These are phyloP conservation scores for Phytopythium cucurbitacearum DNA, from an alignment of 352 stramenopile species.

Conservation along the genomic window DNA sequence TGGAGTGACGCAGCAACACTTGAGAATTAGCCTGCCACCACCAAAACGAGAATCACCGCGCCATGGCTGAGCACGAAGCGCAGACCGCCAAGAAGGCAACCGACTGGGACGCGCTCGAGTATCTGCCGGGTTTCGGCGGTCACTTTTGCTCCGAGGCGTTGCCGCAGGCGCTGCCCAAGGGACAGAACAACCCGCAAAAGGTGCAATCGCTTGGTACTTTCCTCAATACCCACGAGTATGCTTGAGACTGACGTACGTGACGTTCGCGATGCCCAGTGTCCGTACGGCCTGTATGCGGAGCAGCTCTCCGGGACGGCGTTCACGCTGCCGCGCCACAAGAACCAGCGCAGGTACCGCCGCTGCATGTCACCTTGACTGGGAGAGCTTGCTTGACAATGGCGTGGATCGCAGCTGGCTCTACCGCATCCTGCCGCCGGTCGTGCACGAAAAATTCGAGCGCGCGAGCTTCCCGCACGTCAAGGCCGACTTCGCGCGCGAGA, in stretches of 20 bases:
- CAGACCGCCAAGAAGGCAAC: background rate
- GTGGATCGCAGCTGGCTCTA: slow-evolving; percentile 87
- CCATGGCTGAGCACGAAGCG: too few relatives aligned
- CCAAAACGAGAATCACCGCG: background rate
- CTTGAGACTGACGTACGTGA: background rate
- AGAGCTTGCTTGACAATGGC: slow-evolving; percentile 15
- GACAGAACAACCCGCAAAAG: slow-evolving; percentile 94
- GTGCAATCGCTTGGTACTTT: slow-evolving; percentile 6
- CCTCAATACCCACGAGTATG: background rate
- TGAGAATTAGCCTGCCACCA: too few relatives aligned
- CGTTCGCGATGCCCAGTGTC: slow-evolving; percentile 36
- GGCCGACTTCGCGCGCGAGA: slow-evolving; percentile 63
- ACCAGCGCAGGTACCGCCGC: slow-evolving; percentile 55
- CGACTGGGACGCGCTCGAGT: slow-evolving; percentile 67
- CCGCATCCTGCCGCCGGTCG: slow-evolving; percentile 84
- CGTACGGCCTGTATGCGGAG: slow-evolving; percentile 92
- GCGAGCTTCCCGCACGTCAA: slow-evolving; percentile 48
- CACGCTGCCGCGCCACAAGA: slow-evolving; percentile 88
- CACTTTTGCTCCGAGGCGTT: slow-evolving; percentile 93
- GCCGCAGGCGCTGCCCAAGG: slow-evolving; percentile 84
- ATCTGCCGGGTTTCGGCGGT: slow-evolving; percentile 91
- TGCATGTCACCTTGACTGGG: slow-evolving; percentile 40
- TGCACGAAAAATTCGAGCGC: slow-evolving; percentile 70
- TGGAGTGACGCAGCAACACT: too few relatives aligned
- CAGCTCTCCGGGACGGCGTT: slow-evolving; percentile 96